These are phyloP conservation scores for Tillandsia leiboldiana DNA, from an alignment of 176 grass and related monocot genomes.

Conservation along the genomic window DNA sequence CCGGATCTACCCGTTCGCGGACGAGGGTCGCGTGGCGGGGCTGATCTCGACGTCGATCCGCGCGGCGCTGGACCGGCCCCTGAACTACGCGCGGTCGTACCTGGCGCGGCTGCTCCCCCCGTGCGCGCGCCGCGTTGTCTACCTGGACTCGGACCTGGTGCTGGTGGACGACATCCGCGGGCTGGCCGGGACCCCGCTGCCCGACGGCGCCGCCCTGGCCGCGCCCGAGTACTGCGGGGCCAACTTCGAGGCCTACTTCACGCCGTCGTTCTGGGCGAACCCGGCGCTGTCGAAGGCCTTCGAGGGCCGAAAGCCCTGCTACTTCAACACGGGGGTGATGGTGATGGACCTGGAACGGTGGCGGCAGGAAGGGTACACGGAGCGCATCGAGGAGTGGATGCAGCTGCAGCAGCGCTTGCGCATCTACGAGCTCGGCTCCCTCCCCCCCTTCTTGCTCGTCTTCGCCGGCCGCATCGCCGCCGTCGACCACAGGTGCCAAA, in stretches of 20 bases:
- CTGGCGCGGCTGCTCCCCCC: slow-evolving; percentile 50
- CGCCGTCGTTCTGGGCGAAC: slow-evolving; percentile 50
- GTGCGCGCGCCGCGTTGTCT: slow-evolving; percentile 39
- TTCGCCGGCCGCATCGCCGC: slow-evolving; percentile 56
- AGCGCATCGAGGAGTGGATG: slow-evolving; percentile 67
- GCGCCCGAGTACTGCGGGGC: slow-evolving; percentile 81
- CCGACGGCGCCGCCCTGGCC: slow-evolving; percentile 30
- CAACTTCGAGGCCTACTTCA: slow-evolving; percentile 72
- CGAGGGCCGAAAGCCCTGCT: slow-evolving; percentile 40
- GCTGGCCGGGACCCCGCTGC: slow-evolving; percentile 47
- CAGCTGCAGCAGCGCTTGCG: slow-evolving; percentile 50
- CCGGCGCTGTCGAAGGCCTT: slow-evolving; percentile 35
- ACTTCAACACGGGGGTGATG: slow-evolving; percentile 95
- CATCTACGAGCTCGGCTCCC: slow-evolving; percentile 79
- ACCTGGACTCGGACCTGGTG: slow-evolving; percentile 76
- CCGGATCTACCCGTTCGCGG: slow-evolving; percentile 46
- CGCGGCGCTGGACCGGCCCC: slow-evolving; percentile 57
- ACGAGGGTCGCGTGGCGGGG: slow-evolving; percentile 50
- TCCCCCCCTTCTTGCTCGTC: slow-evolving; percentile 62
- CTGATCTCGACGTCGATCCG: slow-evolving; percentile 69
- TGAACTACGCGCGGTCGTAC: slow-evolving; percentile 81
- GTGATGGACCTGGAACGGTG: slow-evolving; percentile 59
- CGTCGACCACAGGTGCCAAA: slow-evolving; percentile 50
- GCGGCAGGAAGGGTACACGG: slow-evolving; percentile 52
- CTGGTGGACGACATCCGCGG: slow-evolving; percentile 63